phyloP scores from a whole-genome alignment of 345 rosid species.

The Brassica incana region DNA sequence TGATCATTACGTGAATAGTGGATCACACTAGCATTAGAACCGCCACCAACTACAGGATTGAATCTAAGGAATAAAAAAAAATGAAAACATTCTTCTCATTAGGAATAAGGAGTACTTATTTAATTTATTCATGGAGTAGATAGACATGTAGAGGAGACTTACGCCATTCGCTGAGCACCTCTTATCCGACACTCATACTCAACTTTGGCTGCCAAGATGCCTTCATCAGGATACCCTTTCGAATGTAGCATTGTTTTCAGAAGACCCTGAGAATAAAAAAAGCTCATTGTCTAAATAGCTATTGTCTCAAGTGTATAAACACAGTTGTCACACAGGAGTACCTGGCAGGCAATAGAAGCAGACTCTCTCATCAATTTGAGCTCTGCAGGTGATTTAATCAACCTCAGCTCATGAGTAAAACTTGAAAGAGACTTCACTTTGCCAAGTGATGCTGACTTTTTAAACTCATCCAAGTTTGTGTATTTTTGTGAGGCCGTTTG shows the following conservation, averaged over 20 bases:
- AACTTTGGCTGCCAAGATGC: conserved; percentile 73
- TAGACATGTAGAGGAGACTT: conserved; percentile 39
- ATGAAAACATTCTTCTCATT: not conserved
- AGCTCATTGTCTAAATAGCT: conserved; percentile 7
- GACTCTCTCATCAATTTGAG: conserved; percentile 89
- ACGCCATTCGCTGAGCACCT: conserved; percentile 99
- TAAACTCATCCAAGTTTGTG: conserved; percentile 68
- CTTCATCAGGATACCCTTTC: conserved; percentile 70
- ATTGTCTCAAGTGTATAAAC: conserved; percentile 6
- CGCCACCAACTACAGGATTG: conserved; percentile 96
- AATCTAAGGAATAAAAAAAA: conserved; percentile 49
- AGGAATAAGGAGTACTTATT: not conserved
- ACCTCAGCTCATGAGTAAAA: conserved; percentile 69
- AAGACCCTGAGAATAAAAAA: conserved; percentile 59
- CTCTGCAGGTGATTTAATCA: conserved; percentile 89
- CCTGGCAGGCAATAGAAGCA: conserved; percentile 97
- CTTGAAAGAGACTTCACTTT: conserved; percentile 64
- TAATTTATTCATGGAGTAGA: not conserved
- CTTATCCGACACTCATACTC: conserved; percentile 90
- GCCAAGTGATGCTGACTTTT: conserved; percentile 48
- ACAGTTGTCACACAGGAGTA: conserved; percentile 34
- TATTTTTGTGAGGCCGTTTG: conserved; percentile 62
- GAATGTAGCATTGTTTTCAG: conserved; percentile 90
- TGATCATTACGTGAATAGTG: conserved; percentile 97
- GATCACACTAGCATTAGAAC: conserved; percentile 81